Base-by-base conservation (phyloP, 768 basidiomycete genomes). In the Brasilioporus rufonigricans region DNA sequence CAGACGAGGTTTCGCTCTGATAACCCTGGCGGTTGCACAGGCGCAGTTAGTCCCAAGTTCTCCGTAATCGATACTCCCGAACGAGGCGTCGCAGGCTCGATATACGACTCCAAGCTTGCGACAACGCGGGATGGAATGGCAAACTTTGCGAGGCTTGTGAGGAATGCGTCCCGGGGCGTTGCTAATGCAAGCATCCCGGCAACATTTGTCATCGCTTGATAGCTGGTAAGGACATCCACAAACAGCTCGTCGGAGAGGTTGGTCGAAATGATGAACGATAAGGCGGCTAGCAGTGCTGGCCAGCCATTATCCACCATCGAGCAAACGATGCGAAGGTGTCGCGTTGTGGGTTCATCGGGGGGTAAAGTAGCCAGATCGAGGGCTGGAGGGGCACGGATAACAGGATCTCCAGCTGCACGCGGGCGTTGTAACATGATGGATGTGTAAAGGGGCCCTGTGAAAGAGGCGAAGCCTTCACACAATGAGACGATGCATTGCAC, bases 241-340 rank as follows among this genome's bases (percentile, higher is more conserved):
- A 98, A 98, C 3, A 98, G 82, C 44, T 91, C 86, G 62, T 96
- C 93, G 0, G 93, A 93, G 16, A 99, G 82, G 64, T 93, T 93
- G 11, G 94, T 96, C 4, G 85, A 82, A 57, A 98, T 86, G 63
- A 93, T 80, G 72, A 93, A 96, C 0, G 93, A 93, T 1, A 96
- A 77, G 0, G 93, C 88, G 0, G 95, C 93, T 11, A 98, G 83
- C 1, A 98, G 76, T 1, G 93, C 91, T 0, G 96, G 96, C 95
- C 95, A 99, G 1, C 87, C 88, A 44, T 81, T 84, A 38, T 89
- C 87, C 38, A 96, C 80, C 82, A 98, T 94, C 31, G 81, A 83
- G 45, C 82, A 79, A 0, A 91, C 84, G 10, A 84, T 79, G 9
- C 67, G 68, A 11, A 94, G 79, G n/a, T 86, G 82, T 35, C 73